phyloP scores from a whole-genome alignment of 2,329 filamentous ascomycete species.

The Aureobasidium subglaciale region DNA sequence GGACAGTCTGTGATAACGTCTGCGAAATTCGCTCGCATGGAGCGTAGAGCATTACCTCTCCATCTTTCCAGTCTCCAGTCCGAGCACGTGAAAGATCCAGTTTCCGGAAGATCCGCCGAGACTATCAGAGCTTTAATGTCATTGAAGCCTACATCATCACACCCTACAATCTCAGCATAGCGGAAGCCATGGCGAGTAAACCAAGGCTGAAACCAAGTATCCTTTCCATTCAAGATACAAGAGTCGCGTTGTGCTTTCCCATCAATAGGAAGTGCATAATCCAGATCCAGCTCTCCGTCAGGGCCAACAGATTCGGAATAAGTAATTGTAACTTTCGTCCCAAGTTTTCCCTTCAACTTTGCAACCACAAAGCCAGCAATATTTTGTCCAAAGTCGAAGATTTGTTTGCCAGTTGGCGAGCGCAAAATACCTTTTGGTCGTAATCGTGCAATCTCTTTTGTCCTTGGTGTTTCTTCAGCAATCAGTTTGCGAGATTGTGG shows the following conservation, averaged over 20 bases:
- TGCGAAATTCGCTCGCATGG: slow-evolving; percentile 7
- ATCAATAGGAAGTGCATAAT: not conserved
- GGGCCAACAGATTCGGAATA: not conserved
- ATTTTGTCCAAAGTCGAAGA: slow-evolving; percentile 12
- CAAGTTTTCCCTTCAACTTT: not conserved
- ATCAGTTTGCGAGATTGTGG: not conserved
- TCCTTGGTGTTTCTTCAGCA: slow-evolving; percentile 9
- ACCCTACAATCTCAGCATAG: not conserved
- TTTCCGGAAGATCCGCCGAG: not conserved
- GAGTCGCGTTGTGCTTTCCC: not conserved
- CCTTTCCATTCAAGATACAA: not conserved
- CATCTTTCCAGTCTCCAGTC: slow-evolving; percentile 11
- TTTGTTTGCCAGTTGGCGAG: slow-evolving; percentile 4
- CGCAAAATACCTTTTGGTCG: slow-evolving; percentile 8
- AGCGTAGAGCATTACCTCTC: slow-evolving; percentile 3
- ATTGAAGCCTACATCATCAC: slow-evolving; percentile 2
- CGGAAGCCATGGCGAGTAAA: slow-evolving; percentile 8
- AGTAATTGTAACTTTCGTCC: slow-evolving; percentile 1
- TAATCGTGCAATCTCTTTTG: not conserved
- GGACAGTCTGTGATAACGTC: slow-evolving; percentile 9
- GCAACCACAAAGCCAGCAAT: slow-evolving; percentile 8
- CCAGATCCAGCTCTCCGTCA: slow-evolving; percentile 4
- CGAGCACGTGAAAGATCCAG: slow-evolving; percentile 3
- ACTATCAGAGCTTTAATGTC: slow-evolving; percentile 6
- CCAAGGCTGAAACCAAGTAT: slow-evolving; percentile 6